Base-by-base conservation (phyloP, 352 stramenopile genomes). In the Pythium vanterpoolii region DNA sequence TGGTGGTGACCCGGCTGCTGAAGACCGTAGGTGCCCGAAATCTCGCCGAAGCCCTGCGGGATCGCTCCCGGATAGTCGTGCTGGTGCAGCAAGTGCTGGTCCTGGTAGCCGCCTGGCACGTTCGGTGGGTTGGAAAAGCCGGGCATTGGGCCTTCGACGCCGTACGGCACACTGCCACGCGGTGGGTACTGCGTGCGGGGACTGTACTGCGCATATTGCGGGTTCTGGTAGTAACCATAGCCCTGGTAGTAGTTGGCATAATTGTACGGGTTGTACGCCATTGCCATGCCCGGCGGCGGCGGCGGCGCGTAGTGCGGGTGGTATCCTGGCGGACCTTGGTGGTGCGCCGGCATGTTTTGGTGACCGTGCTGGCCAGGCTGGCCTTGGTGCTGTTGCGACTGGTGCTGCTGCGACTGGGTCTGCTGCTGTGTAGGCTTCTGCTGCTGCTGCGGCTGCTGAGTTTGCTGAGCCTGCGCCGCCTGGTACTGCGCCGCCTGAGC, bases 221-320 rank as follows among this genome's bases (percentile, higher is more conserved):
- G 86, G 69, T 91, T 95, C 63, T 93, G 83, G 69, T 93, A 95
- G 69, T 95, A 95, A 30, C 81, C 79, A 62, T 93, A 95, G 58
- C 81, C 79, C 62, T 93, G 86, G 69, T 93, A 95, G 71, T 93
- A 91, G 36, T 68, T 80, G 33, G 68, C 74, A 63, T 95, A 95
- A 66, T 90, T 95, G 74, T 95, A 95, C 51, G 86, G 86, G 70
- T 95, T 93, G 80, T 93, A 95, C 8, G 79, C 79, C 71, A 95
- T 69, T 19, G 86, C 82, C 86, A 95, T 95, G 26, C 86, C 86
- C 24, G 86, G 86, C 27, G 86, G 86, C n/a, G 86, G 86, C 31
- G 83, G 86, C 24, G 86, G 86, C 18, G 82, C 79, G 50, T 91
- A 95, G 68, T 95, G 79, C 23, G 76, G 76, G 62, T 86, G 86